Evolutionary conservation across 1,284 basidiomycete genomes (phyloP).

Genomic region (Trametes hirsuta): DNA sequence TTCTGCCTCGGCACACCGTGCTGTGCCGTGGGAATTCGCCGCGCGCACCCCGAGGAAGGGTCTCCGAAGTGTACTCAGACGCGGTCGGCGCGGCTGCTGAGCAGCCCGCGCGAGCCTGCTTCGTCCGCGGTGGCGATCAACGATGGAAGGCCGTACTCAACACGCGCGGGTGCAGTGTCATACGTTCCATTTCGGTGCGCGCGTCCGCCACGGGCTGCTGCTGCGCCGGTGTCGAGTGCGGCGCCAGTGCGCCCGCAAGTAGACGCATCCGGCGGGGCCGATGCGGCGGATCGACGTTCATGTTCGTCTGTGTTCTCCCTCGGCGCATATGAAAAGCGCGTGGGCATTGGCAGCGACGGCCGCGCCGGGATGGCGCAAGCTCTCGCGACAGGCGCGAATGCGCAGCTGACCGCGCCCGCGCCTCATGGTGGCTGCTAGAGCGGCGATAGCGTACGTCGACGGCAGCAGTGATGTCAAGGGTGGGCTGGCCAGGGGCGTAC

Average conservation of each 20-base stretch:
- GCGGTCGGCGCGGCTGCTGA: background rate
- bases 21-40: conserved; percentile 1
- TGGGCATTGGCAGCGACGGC: too few relatives aligned
- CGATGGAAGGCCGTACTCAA: background rate
- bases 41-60: too few relatives aligned
- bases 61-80: background rate
- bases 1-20: background rate
- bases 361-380: background rate
- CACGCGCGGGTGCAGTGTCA: background rate
- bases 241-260: background rate
- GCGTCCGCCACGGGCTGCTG: background rate
- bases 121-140: background rate
- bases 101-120: background rate
- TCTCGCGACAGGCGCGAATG: background rate
- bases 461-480: conserved; percentile 9
- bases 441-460: background rate
- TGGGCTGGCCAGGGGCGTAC: conserved; percentile 4
- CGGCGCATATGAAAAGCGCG: too few relatives aligned
- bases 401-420: background rate
- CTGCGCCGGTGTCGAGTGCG: background rate
- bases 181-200: background rate
- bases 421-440: background rate
- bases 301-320: too few relatives aligned
- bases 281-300: background rate
- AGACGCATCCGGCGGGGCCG: background rate